Base-by-base conservation (phyloP, 2,329 filamentous ascomycete genomes). In the Aplosporella prunicola region DNA sequence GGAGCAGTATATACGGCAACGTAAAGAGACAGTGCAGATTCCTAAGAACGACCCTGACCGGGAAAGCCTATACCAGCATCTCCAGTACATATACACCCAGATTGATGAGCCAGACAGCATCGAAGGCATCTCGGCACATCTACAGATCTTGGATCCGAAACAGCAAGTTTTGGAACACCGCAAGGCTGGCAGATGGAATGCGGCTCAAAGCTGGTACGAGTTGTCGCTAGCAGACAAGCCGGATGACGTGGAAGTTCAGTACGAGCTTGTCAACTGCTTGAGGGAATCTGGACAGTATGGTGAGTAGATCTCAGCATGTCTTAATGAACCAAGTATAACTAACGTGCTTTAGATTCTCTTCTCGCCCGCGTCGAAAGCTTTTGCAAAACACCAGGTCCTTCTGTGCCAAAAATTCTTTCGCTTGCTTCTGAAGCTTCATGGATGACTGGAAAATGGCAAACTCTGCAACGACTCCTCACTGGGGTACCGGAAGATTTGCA, bases 71-170 rank as follows among this genome's bases (percentile, higher is more conserved):
- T 74, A 93, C 42, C 76, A 86, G 47, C 76, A 80, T 43, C 66
- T 98, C 16, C 89, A 96, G 53, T 80, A 89, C 36, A 94, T 98
- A 13, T 99, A 98, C 58, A 85, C 86, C 1, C 83, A 95, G 49
- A 96, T 99, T 43, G 91, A 99, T 52, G 91, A 99, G 50, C 93
- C 91, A 0, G 91, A 99, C 58, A 88, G 89, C 1, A 79, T 98
- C 22, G 88, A 96, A 55, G 91, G 91, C 3, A 89, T 98, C 43
- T 93, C 89, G 2, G 78, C 86, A 14, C 82, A 91, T 55, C 67
- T 96, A 3, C 81, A 82, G 41, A 77, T 87, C 9, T 67, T 96
- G n/a, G 84, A 93, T 47, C 80, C 95, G 33, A 83, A 94, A 43
- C 89, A 95, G 55, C 88, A 96, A 55, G 82, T 95, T 20, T 69